A percentile compares a stretch with the other conserved stretches of the same genome.
These are phyloP conservation scores for Colletotrichum paranaense DNA, from an alignment of 2,329 filamentous ascomycete genomes.

Conservation along the genomic window DNA sequence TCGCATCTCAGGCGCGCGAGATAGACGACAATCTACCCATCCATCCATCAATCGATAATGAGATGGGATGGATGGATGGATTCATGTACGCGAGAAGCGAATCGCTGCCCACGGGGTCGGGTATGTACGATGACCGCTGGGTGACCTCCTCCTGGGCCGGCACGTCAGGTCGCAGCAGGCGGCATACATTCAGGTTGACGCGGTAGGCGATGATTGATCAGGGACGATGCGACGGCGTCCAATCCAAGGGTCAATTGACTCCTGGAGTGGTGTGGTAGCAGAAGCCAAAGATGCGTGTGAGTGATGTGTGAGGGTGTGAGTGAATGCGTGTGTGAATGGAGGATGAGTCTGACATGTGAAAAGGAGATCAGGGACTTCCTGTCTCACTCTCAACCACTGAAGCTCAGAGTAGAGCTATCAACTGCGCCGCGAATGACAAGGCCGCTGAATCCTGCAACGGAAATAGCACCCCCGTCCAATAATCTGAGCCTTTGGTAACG, in stretches of 20 bases:
- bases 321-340: neutral
- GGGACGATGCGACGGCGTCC: conserved; percentile 13
- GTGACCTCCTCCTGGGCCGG: neutral
- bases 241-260: conserved; percentile 25
- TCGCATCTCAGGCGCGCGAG: neutral
- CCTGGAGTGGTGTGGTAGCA: conserved; percentile 16
- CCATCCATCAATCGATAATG: neutral
- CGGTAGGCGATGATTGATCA: conserved; percentile 34
- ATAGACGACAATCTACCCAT: neutral
- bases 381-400: neutral
- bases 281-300: neutral
- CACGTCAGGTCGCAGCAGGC: conserved; percentile 14
- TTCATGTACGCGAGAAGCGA: conserved; percentile 6
- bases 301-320: neutral
- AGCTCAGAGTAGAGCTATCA: neutral
- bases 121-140: conserved; percentile 22
- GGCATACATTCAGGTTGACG: conserved; percentile 4
- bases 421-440: neutral
- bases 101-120: conserved; percentile 12
- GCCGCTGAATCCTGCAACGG: conserved; percentile 22
- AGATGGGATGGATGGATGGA: neutral
- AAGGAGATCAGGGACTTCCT: conserved; percentile 1
- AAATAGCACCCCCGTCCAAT: conserved; percentile 26
- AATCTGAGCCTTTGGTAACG: neutral
- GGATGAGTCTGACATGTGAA: conserved; percentile 27